Conservation (phyloP, 805 yeast genomes). For the Ogataea pilisensis region DNA sequence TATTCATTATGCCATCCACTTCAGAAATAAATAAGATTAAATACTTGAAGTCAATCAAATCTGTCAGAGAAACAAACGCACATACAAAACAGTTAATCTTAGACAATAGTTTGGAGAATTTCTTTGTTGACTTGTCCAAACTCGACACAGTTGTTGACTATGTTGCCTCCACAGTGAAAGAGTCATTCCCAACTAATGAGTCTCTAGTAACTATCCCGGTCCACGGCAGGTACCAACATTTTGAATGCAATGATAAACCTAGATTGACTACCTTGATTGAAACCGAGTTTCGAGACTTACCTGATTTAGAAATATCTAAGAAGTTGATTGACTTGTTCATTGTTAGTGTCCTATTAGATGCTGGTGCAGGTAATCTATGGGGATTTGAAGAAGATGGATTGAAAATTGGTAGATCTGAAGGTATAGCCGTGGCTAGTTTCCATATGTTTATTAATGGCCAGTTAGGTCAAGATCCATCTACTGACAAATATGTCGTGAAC, state of each 20-base stretch:
- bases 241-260: constrained; percentile 45
- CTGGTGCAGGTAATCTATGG: constrained; percentile 67
- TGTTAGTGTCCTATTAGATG: constrained; percentile 59
- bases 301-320: constrained; percentile 43
- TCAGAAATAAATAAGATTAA: constrained; percentile 13
- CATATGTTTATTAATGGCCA: constrained; percentile 49
- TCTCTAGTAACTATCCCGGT: constrained; percentile 48
- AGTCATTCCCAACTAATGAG: constrained; percentile 41
- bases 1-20: constrained; percentile 6
- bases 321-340: constrained; percentile 55
- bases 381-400: constrained; percentile 38
- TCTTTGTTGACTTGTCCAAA: constrained; percentile 41
- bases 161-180: constrained; percentile 40
- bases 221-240: constrained; percentile 67
- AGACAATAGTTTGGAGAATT: constrained; percentile 35
- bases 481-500: constrained; percentile 40
- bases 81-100: constrained; percentile 40
- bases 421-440: constrained; percentile 57
- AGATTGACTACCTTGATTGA: constrained; percentile 42
- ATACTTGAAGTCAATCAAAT: constrained; percentile 45
- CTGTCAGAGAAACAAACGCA: constrained; percentile 51
- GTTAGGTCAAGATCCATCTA: constrained; percentile 30
- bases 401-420: constrained; percentile 49
- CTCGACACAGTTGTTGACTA: constrained; percentile 41
- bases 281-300: constrained; percentile 29